Conservation (phyloP, 2,329 filamentous ascomycete genomes). For the Fusarium sp. region DNA sequence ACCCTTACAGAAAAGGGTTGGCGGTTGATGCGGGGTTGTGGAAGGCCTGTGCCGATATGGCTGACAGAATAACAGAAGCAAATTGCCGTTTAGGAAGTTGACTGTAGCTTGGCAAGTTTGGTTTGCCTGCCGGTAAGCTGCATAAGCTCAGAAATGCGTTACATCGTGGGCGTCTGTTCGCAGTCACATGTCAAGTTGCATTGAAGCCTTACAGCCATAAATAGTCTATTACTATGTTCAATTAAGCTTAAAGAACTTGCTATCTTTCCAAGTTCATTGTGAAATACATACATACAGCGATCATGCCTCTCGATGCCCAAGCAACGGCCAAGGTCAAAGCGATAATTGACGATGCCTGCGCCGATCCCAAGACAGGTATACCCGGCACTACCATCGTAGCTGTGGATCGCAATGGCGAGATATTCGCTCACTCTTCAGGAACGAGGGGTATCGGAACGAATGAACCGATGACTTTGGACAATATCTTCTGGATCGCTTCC, state of each 20-base stretch:
- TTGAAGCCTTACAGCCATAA: background rate
- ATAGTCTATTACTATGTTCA: background rate
- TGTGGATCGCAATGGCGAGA: slow-evolving; percentile 60
- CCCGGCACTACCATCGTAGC: slow-evolving; percentile 60
- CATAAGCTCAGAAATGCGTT: background rate
- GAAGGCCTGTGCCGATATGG: background rate
- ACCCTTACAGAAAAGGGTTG: background rate
- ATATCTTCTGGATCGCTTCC: slow-evolving; percentile 69
- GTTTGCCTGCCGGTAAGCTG: background rate
- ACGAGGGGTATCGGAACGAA: slow-evolving; percentile 55
- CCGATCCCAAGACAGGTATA: slow-evolving; percentile 53
- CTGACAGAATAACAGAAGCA: background rate
- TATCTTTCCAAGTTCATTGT: background rate
- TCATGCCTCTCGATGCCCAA: slow-evolving; percentile 35
- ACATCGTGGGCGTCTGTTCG: background rate
- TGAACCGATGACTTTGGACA: slow-evolving; percentile 69
- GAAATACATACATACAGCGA: background rate
- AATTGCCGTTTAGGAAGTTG: background rate
- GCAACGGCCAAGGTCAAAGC: slow-evolving; percentile 26
- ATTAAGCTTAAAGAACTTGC: background rate
- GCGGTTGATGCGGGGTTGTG: background rate
- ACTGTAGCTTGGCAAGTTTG: background rate
- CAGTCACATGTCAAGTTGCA: background rate
- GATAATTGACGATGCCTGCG: slow-evolving; percentile 53
- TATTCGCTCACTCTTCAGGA: slow-evolving; percentile 62